These are phyloP conservation scores for Solanum okadae DNA, from an alignment of 257 asterid genomes.

Conservation along the genomic window DNA sequence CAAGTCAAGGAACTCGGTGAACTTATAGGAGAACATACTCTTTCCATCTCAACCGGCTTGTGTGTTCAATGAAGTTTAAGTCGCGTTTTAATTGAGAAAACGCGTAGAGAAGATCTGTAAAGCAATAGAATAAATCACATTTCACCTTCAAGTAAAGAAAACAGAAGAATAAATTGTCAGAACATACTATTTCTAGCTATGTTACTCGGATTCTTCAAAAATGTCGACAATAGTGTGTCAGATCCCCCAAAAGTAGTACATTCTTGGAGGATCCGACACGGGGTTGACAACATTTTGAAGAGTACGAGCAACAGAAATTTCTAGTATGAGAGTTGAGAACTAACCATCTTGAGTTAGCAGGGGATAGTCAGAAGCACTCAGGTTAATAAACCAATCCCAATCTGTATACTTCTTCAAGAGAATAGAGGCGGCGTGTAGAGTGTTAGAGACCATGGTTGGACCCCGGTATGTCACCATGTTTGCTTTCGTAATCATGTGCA, in stretches of 20 bases:
- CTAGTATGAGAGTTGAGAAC: slow-evolving; percentile 1
- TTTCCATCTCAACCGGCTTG: slow-evolving; percentile 72
- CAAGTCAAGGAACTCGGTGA: background rate
- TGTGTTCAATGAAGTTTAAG: slow-evolving; percentile 57
- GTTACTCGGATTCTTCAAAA: background rate
- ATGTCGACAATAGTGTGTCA: background rate
- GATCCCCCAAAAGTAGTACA: background rate
- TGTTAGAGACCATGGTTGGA: slow-evolving; percentile 60
- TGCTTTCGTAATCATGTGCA: slow-evolving; percentile 37
- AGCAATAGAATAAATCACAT: background rate
- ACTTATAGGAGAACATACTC: slow-evolving; percentile 34
- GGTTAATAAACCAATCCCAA: slow-evolving; percentile 67
- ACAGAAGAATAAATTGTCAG: background rate
- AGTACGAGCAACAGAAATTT: background rate
- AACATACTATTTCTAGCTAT: background rate
- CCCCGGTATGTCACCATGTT: slow-evolving; percentile 62
- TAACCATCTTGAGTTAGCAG: slow-evolving; percentile 59
- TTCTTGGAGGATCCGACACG: background rate
- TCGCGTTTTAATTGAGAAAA: slow-evolving; percentile 46
- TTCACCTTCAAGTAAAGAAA: background rate
- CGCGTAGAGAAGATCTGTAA: slow-evolving; percentile 63
- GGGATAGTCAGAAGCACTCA: slow-evolving; percentile 56
- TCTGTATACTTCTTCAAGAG: slow-evolving; percentile 33
- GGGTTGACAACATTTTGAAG: background rate
- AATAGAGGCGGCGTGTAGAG: slow-evolving; percentile 53